Percentiles rank a stretch among this genome's conserved stretches.
phyloP scores from a whole-genome alignment of 1,139 yeast species.

The Geotrichum bryndzae region DNA sequence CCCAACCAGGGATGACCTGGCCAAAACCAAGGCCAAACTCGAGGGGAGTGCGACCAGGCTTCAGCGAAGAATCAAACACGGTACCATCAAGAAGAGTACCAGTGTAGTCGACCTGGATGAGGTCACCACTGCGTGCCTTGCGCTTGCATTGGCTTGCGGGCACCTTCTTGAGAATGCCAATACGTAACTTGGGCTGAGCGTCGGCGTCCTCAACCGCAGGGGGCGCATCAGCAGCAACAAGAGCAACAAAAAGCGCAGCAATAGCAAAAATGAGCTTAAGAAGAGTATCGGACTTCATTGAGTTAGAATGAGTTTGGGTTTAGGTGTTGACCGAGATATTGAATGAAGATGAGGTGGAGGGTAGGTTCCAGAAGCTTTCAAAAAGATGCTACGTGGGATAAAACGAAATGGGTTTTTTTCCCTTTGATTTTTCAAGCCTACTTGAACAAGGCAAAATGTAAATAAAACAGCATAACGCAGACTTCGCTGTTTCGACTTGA shows the following conservation, averaged over 20 bases:
- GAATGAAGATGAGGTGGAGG: background rate
- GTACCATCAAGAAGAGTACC: conserved; percentile 65
- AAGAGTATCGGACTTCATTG: conserved; percentile 7
- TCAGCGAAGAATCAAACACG: conserved; percentile 67
- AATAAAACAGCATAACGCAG: background rate
- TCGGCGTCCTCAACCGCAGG: conserved; percentile 21
- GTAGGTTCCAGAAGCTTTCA: background rate
- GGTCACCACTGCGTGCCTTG: conserved; percentile 58
- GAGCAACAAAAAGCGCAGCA: conserved; percentile 19
- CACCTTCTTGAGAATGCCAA: conserved; percentile 41
- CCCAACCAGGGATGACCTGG: conserved; percentile 84
- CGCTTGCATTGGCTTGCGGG: conserved; percentile 48
- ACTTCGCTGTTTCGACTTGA: background rate
- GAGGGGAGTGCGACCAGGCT: conserved; percentile 56
- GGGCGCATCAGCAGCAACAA: conserved; percentile 17
- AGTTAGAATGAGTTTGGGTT: background rate
- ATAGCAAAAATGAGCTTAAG: conserved; percentile 16
- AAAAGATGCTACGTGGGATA: background rate
- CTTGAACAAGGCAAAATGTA: background rate
- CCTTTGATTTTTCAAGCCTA: background rate
- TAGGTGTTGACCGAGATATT: background rate
- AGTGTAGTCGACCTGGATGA: conserved; percentile 64
- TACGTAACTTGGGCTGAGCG: conserved; percentile 26
- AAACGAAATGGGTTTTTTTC: background rate
- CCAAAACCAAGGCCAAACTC: conserved; percentile 66